These are phyloP conservation scores for Orbilia oligospora DNA, from an alignment of 2,329 filamentous ascomycete species.

Conservation along the genomic window DNA sequence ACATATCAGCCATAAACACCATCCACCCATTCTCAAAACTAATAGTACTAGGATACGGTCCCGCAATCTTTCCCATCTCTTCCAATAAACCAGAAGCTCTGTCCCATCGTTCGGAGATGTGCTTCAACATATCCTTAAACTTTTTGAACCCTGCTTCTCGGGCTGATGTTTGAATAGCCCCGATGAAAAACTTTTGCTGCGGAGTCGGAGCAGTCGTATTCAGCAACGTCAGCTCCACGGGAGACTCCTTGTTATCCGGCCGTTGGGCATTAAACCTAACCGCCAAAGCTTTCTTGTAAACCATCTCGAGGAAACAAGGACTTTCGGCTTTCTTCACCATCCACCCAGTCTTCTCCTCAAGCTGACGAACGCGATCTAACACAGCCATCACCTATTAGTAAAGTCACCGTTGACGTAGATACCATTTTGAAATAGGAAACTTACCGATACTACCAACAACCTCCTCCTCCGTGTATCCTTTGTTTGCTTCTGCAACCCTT, in stretches of 20 bases:
- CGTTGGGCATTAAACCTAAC: conserved; percentile 46
- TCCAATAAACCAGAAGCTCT: conserved; percentile 74
- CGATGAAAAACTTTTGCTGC: conserved; percentile 48
- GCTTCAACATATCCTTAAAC: conserved; percentile 73
- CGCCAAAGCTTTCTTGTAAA: conserved; percentile 71
- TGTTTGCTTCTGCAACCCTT: conserved; percentile 85
- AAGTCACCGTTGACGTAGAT: not conserved
- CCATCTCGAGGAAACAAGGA: conserved; percentile 77
- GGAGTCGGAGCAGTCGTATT: conserved; percentile 26
- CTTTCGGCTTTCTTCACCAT: conserved; percentile 66
- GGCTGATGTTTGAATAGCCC: conserved; percentile 72
- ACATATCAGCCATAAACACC: conserved; percentile 75
- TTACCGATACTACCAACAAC: conserved; percentile 74
- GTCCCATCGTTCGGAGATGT: conserved; percentile 77
- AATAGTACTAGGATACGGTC: conserved; percentile 76
- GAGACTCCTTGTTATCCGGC: conserved; percentile 26
- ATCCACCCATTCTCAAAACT: conserved; percentile 76
- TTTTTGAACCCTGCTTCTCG: conserved; percentile 73
- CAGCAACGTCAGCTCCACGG: conserved; percentile 32
- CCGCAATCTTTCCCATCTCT: conserved; percentile 75
- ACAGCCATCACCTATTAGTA: conserved; percentile 67
- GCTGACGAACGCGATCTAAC: conserved; percentile 53
- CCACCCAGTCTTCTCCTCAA: conserved; percentile 48
- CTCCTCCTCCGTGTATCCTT: conserved; percentile 88
- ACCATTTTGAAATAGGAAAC: conserved; percentile 72